Base-by-base conservation (phyloP, 2,329 filamentous ascomycete genomes). In the Magnaporthiopsis rhizophila region DNA sequence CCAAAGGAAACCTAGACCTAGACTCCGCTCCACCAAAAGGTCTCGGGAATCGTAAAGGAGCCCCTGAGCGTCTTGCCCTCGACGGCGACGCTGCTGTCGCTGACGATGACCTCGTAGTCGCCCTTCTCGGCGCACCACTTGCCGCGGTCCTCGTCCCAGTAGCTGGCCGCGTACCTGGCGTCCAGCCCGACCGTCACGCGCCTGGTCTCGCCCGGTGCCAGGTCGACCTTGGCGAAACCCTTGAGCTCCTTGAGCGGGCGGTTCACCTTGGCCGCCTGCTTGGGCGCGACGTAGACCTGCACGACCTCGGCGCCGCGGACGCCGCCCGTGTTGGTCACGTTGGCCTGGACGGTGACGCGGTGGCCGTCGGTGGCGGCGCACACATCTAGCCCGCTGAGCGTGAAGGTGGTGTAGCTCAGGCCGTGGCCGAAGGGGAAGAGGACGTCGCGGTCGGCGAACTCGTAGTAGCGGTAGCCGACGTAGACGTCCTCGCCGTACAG, bases 401-500 rank as follows among this genome's bases (percentile, higher is more conserved):
- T 66, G 59, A 72, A 72, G 13, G 61, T 65, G 18, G 71, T 70
- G 64, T 71, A 72, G 67, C 69, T 71, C 38, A 72, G 66, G n/a
- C 70, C 70, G 65, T 70, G 68, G 4, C 70, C 70, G 64, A 72
- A 72, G 24, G 70, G 70, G 64, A 70, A 72, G 38, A 71, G 64
- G 32, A 71, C 69, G 28, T 67, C 65, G 38, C 65, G 59, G 30
- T 67, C 65, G 12, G 80, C 78, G 70, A 82, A 85, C 71, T 91
- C 88, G 71, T 90, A 91, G 74, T 84, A 89, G 24, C 88, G 79
- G 73, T 92, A 91, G 0, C 89, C 89, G 28, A 91, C 80, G 71
- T 89, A 91, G 56, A 92, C 79, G 63, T 89, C 89, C 72, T 91
- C 89, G 24, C 87, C 88, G 69, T 91, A 91, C 0, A 90, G 75